Evolutionary conservation across 1,139 yeast genomes (phyloP), one percentile per base, ranked within the genome.

Genomic region (Pneumocystis carinii): DNA sequence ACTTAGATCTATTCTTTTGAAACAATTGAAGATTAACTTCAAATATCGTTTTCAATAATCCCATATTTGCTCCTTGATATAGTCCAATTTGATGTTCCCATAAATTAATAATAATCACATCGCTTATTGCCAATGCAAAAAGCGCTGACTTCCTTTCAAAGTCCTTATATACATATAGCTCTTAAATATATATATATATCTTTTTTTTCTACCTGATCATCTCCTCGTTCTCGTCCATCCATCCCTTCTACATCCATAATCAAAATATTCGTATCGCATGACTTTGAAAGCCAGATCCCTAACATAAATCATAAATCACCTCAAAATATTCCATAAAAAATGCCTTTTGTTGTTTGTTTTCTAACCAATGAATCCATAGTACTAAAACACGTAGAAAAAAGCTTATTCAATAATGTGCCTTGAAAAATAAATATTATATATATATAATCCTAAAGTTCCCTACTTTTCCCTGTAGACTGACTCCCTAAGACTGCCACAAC

Each of bases 61-160:
- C 98, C 96, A 92, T 87, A 71, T 92, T 92, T 35, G 97, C 97
- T 61, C 98, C 98, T 72, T 92, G 97, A 72, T 92, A 92, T 62
- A 94, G 78, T 4, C 98, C 98, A 64, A 92, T 90, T 73, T 92
- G 98, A 69, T 89, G 87, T 73, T 92, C 98, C 97, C 98, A 92
- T 73, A 92, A 83, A 74, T 92, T 92, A 63, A 92, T 86, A 66
- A 92, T 90, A 70, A 92, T 79, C 2, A 90, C 84, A 72, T 92
- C 98, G 19, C 95, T 84, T 0, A 97, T 90, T 7, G 97, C 83
- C 66, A 92, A 77, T 0, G 98, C 97, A 78, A 92, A 92, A 62
- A 94, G 76, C 0, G 98, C 97, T 1, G 97, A 90, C 71, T 92
- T 92, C 66, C 98, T 81, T 74, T 92, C 98, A 74, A 92, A 92